Base-by-base conservation (phyloP, 148 eudicot genomes). In the Chenopodium formosanum region DNA sequence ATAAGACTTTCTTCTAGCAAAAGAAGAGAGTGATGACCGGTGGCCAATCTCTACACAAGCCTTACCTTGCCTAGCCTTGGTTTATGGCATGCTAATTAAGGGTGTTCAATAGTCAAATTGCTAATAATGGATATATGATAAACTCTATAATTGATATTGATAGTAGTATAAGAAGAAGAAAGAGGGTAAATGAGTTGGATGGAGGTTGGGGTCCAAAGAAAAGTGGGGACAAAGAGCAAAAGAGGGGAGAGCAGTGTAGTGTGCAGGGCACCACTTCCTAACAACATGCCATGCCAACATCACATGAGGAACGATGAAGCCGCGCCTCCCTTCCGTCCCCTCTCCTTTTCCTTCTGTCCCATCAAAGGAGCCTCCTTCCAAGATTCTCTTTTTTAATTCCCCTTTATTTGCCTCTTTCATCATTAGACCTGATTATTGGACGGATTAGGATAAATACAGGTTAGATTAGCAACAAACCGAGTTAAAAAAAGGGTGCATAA, bases 241-340 rank as follows among this genome's bases (percentile, higher is more conserved):
- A 23, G 34, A 63, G 22, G 56, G 56, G 76, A 63, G 11, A 27
- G 63, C 19, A 19, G 22, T n/a, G 47, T 60, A 62, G 81, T 56
- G 60, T 11, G 40, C 40, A 74, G 78, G 79, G 75, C 83, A 75
- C 79, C 53, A 75, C n/a, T 80, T 70, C 76, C 76, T 14, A 80
- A 81, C 74, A 75, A 81, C 73, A 74, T 81, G 83, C 83, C 79
- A 82, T 82, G 75, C 80, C 75, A 76, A 56, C 80, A 78, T 83
- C 78, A 78, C 84, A 82, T 83, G 82, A 60, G 44, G 48, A 44
- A 17, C 44, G 44, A 40, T 40, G 68, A 46, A 74, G 27, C 74
- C 77, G 70, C 75, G 37, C 50, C 69, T 12, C 76, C 76, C 53
- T 73, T 67, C 70, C 71, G 23, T 60, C 53, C 19, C 63, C 25